Evolutionary conservation across 805 yeast genomes (phyloP).

Genomic region (Spencermartinsiella europaea): DNA sequence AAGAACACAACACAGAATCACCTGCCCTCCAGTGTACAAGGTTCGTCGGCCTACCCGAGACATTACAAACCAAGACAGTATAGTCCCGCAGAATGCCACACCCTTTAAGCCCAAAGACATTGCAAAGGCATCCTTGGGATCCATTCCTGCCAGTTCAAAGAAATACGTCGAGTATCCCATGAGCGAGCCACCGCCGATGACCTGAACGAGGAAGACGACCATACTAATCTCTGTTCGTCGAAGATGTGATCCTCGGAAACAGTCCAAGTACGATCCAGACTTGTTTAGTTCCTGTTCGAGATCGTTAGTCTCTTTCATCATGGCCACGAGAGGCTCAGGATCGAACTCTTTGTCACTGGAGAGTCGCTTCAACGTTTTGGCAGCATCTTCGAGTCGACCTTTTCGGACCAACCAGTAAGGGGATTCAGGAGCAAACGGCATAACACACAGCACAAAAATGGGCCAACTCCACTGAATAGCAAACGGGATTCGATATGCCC

Average conservation of each 20-base stretch:
- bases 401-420: conserved; percentile 45
- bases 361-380: neutral
- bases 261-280: conserved; percentile 32
- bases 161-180: conserved; percentile 38
- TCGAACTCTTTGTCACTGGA: conserved; percentile 22
- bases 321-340: conserved; percentile 36
- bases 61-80: conserved; percentile 17
- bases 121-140: conserved; percentile 35
- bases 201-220: conserved; percentile 11
- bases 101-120: conserved; percentile 38
- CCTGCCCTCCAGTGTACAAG: conserved; percentile 32
- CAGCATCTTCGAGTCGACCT: conserved; percentile 5
- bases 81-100: conserved; percentile 42
- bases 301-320: conserved; percentile 43
- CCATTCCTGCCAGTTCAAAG: conserved; percentile 38
- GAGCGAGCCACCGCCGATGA: conserved; percentile 17
- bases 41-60: conserved; percentile 22
- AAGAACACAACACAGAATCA: conserved; percentile 34
- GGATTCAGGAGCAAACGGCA: conserved; percentile 48
- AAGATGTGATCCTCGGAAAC: conserved; percentile 43
- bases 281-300: conserved; percentile 33
- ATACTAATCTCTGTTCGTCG: conserved; percentile 45
- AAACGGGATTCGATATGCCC: conserved; percentile 51
- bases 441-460: conserved; percentile 37
- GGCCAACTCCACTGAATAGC: conserved; percentile 62